These are phyloP conservation scores for Pleurozium schreberi DNA, from an alignment of 225 moss, liverwort and hornwort genomes.

Conservation along the genomic window DNA sequence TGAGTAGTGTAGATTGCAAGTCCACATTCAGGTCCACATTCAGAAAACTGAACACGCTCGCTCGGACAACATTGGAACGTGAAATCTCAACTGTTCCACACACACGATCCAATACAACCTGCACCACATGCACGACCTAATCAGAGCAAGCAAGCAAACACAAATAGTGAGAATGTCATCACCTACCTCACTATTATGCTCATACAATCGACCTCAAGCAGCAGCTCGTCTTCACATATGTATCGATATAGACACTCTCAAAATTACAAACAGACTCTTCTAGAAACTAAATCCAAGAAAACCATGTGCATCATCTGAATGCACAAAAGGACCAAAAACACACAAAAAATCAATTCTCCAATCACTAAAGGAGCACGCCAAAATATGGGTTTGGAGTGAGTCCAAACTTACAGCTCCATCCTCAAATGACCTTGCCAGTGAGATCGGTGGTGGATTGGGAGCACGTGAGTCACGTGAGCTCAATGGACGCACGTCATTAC, in stretches of 20 bases:
- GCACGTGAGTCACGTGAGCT: background rate
- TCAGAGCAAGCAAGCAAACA: background rate
- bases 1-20: background rate
- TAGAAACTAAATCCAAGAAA: background rate
- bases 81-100: background rate
- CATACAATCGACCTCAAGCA: background rate
- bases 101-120: background rate
- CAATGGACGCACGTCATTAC: background rate
- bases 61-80: background rate
- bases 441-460: background rate
- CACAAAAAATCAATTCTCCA: too few species aligned
- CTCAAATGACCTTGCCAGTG: rapidly evolving
- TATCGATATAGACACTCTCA: background rate
- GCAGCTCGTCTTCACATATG: too few species aligned
- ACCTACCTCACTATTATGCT: rapidly evolving
- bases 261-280: background rate
- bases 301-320: background rate
- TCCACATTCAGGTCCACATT: background rate
- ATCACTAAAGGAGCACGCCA: too few species aligned
- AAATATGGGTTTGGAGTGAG: too few species aligned
- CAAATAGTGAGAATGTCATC: background rate
- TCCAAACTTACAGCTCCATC: background rate
- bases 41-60: background rate
- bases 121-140: background rate
- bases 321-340: rapidly evolving